Percentiles rank a stretch among this genome's conserved stretches.
These are phyloP conservation scores for Cordyceps cateniannulata DNA, from an alignment of 2,329 filamentous ascomycete genomes.

Conservation along the genomic window DNA sequence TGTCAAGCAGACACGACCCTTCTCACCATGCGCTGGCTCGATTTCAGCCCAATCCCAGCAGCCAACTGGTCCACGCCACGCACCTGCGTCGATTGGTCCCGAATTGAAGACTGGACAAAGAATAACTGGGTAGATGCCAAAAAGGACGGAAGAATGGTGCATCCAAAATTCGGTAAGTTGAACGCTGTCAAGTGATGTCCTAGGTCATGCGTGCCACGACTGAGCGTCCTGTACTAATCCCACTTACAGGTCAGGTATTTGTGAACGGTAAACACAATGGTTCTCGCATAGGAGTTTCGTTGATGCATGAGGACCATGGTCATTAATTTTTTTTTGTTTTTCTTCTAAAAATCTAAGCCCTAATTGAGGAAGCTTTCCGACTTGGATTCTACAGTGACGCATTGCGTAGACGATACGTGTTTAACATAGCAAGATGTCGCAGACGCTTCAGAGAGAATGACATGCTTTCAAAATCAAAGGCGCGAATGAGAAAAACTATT, in stretches of 20 bases:
- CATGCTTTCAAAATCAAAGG: too few species aligned
- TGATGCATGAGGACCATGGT: not conserved
- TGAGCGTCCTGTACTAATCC: not conserved
- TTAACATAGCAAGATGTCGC: too few species aligned
- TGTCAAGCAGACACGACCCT: not conserved
- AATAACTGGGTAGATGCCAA: slow-evolving; percentile 1
- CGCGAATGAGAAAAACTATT: too few species aligned
- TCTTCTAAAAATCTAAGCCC: too few species aligned
- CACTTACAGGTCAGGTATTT: not conserved
- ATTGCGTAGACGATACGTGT: too few species aligned
- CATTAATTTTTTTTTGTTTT: too few species aligned
- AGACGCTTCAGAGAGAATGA: too few species aligned
- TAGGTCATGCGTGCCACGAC: too few species aligned
- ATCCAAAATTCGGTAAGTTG: not conserved
- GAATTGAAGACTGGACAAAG: not conserved
- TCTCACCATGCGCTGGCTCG: slow-evolving; percentile 2
- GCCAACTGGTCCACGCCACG: slow-evolving; percentile 3
- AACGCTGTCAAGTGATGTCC: too few species aligned
- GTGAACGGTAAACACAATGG: not conserved
- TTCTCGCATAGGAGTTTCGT: not conserved
- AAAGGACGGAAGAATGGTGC: slow-evolving; percentile 4
- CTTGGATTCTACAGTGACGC: too few species aligned
- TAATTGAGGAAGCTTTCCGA: too few species aligned
- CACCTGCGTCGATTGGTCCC: slow-evolving; percentile 2
- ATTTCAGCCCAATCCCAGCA: not conserved